Base-by-base conservation (phyloP, 2,329 filamentous ascomycete species). In the Stachybotrys chartarum region DNA sequence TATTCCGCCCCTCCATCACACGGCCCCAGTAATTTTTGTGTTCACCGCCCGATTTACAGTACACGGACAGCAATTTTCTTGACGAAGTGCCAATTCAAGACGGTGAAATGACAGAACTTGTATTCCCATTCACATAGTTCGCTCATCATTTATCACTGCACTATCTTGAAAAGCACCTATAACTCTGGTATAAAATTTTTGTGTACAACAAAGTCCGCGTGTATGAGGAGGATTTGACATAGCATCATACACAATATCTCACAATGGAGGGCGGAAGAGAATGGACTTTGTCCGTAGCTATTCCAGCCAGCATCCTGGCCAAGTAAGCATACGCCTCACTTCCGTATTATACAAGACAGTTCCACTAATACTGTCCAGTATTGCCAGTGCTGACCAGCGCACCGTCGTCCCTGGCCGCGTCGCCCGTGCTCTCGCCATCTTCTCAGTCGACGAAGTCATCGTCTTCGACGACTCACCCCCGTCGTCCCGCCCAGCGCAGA, bases 371-470 rank as follows among this genome's bases (percentile, higher is more conserved):
- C 8, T 61, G 44, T 52, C 51, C 61, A 91, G 88, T 67, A 84
- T 86, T 44, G 77, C 83, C 56, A 88, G 86, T 10, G 83, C 86
- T 59, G 90, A 95, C 57, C 85, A 90, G 66, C 87, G 90, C 67
- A 90, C 87, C 42, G 79, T 81, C 51, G 78, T 88, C 51, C 87
- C 86, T 1, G 88, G 87, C 7, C 85, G 87, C 60, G 85, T 96
- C 54, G 90, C 90, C 6, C 88, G 91, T 54, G 89, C 90, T 39
- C 80, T 91, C 53, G 87, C 89, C 58, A 86, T 95, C 59, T 95
- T 94, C 72, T 87, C 83, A 64, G 81, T 96, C 61, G 91, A 96
- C 67, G 91, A 96, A 72, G 79, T 95, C 32, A 79, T 96, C 52
- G 75, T 96, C 54, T 96, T 88, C 69, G 85, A 93, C 66, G 91